A percentile compares a stretch with the other conserved stretches of the same genome.
Conservation (phyloP, 148 eudicot genomes). For the Pouteria glomerata region DNA sequence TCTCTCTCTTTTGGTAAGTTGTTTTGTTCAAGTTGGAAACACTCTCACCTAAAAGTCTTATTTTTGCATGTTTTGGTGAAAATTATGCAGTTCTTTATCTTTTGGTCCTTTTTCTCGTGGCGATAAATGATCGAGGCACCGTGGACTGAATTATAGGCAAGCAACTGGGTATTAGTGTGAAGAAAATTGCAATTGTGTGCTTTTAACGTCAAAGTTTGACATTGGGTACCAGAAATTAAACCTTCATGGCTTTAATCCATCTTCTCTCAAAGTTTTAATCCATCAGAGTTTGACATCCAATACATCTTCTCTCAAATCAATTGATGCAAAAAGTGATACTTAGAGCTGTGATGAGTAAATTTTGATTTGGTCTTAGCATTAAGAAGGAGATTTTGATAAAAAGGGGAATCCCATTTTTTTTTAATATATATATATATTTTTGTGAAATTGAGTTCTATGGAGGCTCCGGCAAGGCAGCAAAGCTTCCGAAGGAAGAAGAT, state of each 20-base stretch:
- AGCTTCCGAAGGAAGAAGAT: slow-evolving; percentile 35
- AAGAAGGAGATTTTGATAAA: background rate
- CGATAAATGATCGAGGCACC: background rate
- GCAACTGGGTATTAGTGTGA: slow-evolving; percentile 8
- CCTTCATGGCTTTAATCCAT: background rate
- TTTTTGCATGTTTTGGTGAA: background rate
- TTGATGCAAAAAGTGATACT: background rate
- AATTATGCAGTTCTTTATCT: background rate
- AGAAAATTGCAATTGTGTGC: background rate
- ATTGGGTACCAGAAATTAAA: background rate
- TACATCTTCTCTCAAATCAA: background rate
- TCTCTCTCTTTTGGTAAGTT: background rate
- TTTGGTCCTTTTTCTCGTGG: slow-evolving; percentile 1
- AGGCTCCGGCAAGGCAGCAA: slow-evolving; percentile 28
- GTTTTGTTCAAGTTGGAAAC: background rate
- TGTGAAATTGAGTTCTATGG: slow-evolving; percentile 16
- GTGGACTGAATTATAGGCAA: background rate
- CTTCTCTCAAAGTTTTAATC: no score
- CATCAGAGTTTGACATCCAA: background rate
- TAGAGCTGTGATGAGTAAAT: background rate
- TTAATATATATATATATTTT: no score
- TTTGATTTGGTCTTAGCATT: background rate
- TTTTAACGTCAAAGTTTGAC: slow-evolving; percentile 3
- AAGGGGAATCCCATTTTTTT: background rate
- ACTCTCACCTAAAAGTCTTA: background rate